phyloP scores from a whole-genome alignment of 2,329 filamentous ascomycete genomes.

The Calonectria hongkongensis region DNA sequence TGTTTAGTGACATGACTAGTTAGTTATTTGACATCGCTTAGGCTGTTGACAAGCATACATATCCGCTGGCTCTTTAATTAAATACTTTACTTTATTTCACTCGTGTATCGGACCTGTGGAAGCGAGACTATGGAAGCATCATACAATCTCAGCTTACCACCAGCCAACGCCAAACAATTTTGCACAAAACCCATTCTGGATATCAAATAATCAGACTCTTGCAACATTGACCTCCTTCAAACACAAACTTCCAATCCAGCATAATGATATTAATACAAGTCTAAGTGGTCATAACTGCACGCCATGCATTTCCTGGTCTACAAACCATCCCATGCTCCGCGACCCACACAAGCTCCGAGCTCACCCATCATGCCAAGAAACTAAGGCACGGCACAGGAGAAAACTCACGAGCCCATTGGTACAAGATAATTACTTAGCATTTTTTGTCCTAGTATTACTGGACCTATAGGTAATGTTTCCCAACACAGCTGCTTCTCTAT shows the following conservation, averaged over 20 bases:
- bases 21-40: no score
- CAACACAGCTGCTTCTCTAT: conserved; percentile 45
- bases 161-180: not conserved
- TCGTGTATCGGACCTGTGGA: no score
- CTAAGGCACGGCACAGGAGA: conserved; percentile 3
- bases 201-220: no score
- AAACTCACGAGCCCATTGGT: not conserved
- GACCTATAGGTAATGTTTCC: conserved; percentile 42
- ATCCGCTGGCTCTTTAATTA: no score
- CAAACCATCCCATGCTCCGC: not conserved
- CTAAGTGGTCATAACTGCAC: not conserved
- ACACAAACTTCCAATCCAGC: not conserved
- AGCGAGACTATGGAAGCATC: no score
- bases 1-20: not conserved
- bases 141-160: not conserved
- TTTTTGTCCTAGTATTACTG: conserved; percentile 28
- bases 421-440: conserved; percentile 12
- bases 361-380: not conserved
- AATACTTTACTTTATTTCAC: no score
- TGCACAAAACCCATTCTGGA: not conserved
- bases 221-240: not conserved
- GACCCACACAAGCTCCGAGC: conserved; percentile 1
- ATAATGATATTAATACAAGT: not conserved
- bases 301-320: not conserved
- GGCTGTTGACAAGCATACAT: no score